Conservation (phyloP, 352 stramenopile genomes). For the Phytophthora quininea region DNA sequence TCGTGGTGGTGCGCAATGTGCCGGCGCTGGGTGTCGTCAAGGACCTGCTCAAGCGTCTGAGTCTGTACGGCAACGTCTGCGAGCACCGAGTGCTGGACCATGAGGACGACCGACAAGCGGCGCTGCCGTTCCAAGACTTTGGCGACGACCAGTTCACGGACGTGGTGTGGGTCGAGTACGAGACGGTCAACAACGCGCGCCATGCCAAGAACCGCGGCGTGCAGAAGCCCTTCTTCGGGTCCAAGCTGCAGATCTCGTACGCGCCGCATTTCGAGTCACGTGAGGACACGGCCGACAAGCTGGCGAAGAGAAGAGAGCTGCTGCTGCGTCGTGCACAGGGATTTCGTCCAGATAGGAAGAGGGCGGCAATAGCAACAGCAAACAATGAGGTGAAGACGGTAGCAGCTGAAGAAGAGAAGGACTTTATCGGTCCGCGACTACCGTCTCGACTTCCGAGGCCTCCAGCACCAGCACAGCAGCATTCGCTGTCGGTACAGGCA, state of each 20-base stretch:
- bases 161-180: conserved; percentile 74
- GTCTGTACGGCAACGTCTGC: conserved; percentile 56
- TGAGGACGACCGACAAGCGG: conserved; percentile 40
- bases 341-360: not conserved
- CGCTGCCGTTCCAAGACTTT: conserved; percentile 22
- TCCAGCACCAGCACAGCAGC: not conserved
- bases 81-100: conserved; percentile 62
- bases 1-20: conserved; percentile 66
- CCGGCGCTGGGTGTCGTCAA: conserved; percentile 61
- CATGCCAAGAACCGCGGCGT: conserved; percentile 62
- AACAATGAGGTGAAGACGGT: conserved; percentile 3
- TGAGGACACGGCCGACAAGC: conserved; percentile 66
- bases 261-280: conserved; percentile 63
- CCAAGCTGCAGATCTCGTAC: conserved; percentile 65
- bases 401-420: conserved; percentile 6
- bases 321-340: conserved; percentile 37
- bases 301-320: conserved; percentile 64
- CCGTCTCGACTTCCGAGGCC: conserved; percentile 19
- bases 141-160: conserved; percentile 54
- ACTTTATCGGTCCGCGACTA: conserved; percentile 60
- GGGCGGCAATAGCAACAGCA: not conserved
- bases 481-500: conserved; percentile 2
- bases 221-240: conserved; percentile 75
- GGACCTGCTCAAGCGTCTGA: conserved; percentile 59
- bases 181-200: conserved; percentile 76